phyloP scores from a whole-genome alignment of 805 yeast species.

The Candida nemodendra region DNA sequence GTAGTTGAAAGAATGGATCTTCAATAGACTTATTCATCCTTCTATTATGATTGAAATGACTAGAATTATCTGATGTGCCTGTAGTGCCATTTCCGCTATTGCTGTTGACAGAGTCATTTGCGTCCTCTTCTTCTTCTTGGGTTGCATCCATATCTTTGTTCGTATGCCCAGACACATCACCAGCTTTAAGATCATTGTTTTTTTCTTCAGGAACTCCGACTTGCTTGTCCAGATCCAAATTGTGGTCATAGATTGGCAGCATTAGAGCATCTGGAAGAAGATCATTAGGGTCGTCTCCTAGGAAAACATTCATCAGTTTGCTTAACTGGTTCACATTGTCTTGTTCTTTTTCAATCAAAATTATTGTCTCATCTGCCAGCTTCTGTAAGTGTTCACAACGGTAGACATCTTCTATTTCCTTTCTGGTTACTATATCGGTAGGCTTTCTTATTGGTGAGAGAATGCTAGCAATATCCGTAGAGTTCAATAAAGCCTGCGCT shows the following conservation, averaged over 20 bases:
- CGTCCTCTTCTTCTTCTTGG: slow-evolving; percentile 24
- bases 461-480: slow-evolving; percentile 54
- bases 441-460: slow-evolving; percentile 81
- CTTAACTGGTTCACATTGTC: slow-evolving; percentile 68
- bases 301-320: slow-evolving; percentile 69
- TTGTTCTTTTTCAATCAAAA: slow-evolving; percentile 80
- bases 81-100: slow-evolving; percentile 12
- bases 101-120: slow-evolving; percentile 20
- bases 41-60: slow-evolving; percentile 9
- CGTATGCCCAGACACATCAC: slow-evolving; percentile 5
- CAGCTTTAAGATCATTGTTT: slow-evolving; percentile 8
- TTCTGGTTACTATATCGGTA: slow-evolving; percentile 70
- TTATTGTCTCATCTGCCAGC: slow-evolving; percentile 71
- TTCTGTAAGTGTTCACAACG: slow-evolving; percentile 52
- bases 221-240: slow-evolving; percentile 37
- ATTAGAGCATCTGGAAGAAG: slow-evolving; percentile 62
- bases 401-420: slow-evolving; percentile 66
- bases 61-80: slow-evolving; percentile 1
- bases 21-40: slow-evolving; percentile 18
- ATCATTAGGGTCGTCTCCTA: slow-evolving; percentile 83
- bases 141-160: slow-evolving; percentile 21
- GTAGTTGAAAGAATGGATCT: slow-evolving; percentile 69
- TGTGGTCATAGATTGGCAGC: slow-evolving; percentile 69
- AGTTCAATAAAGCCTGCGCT: slow-evolving; percentile 44
- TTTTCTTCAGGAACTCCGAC: slow-evolving; percentile 16